Base-by-base conservation (phyloP, 345 rosid genomes). In the Brassica carinata region DNA sequence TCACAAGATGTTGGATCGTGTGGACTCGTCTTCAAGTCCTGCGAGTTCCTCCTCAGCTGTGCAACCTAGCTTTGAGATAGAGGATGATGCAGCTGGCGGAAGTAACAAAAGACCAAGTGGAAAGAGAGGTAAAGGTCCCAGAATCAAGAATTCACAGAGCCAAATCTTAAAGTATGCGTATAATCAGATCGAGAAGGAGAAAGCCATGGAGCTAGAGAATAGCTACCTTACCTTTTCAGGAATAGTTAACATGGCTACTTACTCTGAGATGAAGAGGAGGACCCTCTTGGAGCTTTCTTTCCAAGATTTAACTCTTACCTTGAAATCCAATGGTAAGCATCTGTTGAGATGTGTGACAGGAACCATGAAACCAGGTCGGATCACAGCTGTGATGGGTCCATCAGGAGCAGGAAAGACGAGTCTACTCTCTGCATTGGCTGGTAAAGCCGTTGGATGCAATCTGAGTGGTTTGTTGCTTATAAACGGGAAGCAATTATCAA, bases 401-500 rank as follows among this genome's bases (percentile, higher is more conserved):
- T 96, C 99, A 17, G 97, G 98, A 64, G 98, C 99, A 69, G 98
- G 99, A 48, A 92, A 93, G 85, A 96, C 97, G 8, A 89, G 95
- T 4, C 94, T 93, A 74, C 90, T 96, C n/a, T 87, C 91, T 73
- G 94, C 98, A 55, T 84, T 96, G 74, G 97, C 93, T 8, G 98
- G 98, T 30, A 96, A 91, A 87, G 88, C 98, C 19, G 84, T 88
- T 30, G 96, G 97, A 3, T 93, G 94, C 88, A 89, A 82, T 62
- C 75, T 81, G 69, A 86, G 81, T 71, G 98, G 99, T 73, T 73
- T 77, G 79, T 85, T 96, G 83, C 87, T 87, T 73, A 86, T 96
- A 74, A 96, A 96, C 59, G 98, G 94, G 57, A 89, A 84, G 80
- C 70, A 85, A 6, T 89, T 85, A 77, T 85, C 95, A 69, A 91